Evolutionary conservation across 257 asterid genomes (phyloP).

Genomic region (Paulownia fortunei): DNA sequence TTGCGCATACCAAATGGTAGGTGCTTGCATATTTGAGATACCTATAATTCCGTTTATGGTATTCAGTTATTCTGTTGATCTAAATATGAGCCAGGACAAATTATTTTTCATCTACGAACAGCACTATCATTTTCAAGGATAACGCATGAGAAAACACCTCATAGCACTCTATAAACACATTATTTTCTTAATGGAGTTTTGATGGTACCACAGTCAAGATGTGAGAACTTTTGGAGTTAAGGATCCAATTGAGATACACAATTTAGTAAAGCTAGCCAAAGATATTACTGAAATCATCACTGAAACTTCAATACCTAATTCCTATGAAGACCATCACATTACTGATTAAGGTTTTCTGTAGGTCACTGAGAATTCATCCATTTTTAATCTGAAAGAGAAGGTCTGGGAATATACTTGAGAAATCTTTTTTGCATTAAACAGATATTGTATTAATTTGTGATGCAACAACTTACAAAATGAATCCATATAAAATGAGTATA

Average conservation of each 20-base stretch:
- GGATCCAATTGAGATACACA: neutral
- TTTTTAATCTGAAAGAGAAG: neutral
- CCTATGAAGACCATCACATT: neutral
- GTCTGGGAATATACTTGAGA: neutral
- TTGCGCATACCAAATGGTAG: neutral
- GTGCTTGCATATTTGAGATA: neutral
- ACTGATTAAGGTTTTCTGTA: neutral
- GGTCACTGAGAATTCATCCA: neutral
- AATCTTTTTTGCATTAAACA: neutral
- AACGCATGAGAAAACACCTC: neutral
- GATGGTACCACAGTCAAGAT: no score
- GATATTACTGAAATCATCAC: neutral
- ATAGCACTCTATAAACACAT: neutral
- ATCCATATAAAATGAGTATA: neutral
- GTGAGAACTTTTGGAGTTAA: neutral
- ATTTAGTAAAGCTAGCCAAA: neutral
- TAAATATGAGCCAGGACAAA: neutral
- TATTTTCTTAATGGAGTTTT: neutral
- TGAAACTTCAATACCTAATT: neutral
- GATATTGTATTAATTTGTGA: neutral
- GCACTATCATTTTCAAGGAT: neutral
- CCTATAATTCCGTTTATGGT: neutral
- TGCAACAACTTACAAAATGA: constrained; percentile 10
- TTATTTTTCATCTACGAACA: neutral
- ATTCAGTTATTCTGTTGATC: neutral